Evolutionary conservation across 768 basidiomycete species (phyloP).

Genomic region (Hysterangium stoloniferum): DNA sequence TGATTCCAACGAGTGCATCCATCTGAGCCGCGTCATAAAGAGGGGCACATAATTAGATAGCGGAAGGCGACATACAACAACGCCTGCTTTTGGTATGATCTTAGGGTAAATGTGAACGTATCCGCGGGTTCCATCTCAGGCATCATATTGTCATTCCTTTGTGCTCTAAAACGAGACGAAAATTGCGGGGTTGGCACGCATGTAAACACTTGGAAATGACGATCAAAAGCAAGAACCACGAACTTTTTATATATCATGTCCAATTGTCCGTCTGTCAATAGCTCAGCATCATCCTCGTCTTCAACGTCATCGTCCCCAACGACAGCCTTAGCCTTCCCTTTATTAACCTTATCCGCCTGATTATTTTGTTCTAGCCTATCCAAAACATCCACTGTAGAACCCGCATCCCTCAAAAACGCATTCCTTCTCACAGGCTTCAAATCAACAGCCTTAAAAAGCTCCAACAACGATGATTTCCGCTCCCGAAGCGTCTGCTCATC

Average conservation of each 20-base stretch:
- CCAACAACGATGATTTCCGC: conserved; percentile 66
- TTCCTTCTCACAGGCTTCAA: conserved; percentile 46
- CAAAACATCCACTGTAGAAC: conserved; percentile 29
- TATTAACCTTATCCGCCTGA: conserved; percentile 15
- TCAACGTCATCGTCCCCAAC: conserved; percentile 79
- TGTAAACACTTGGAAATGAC: conserved; percentile 1
- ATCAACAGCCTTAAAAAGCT: conserved; percentile 65
- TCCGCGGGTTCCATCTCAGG: conserved; percentile 74
- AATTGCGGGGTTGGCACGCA: neutral
- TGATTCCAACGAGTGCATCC: conserved; percentile 87
- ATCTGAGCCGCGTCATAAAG: conserved; percentile 38
- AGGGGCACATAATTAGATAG: neutral
- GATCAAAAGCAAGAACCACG: conserved; percentile 9
- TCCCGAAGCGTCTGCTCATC: conserved; percentile 74
- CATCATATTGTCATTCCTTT: conserved; percentile 68
- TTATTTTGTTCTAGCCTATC: conserved; percentile 31
- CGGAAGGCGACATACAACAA: conserved; percentile 55
- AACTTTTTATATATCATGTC: conserved; percentile 82
- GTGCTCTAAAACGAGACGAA: conserved; percentile 49
- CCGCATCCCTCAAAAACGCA: conserved; percentile 34
- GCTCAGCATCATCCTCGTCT: conserved; percentile 66
- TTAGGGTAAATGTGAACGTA: conserved; percentile 66
- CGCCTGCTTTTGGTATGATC: conserved; percentile 93
- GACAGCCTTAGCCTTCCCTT: conserved; percentile 42
- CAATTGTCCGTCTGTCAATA: conserved; percentile 73